Conservation (phyloP, 78 protist species). For the Ministeria vibrans region DNA sequence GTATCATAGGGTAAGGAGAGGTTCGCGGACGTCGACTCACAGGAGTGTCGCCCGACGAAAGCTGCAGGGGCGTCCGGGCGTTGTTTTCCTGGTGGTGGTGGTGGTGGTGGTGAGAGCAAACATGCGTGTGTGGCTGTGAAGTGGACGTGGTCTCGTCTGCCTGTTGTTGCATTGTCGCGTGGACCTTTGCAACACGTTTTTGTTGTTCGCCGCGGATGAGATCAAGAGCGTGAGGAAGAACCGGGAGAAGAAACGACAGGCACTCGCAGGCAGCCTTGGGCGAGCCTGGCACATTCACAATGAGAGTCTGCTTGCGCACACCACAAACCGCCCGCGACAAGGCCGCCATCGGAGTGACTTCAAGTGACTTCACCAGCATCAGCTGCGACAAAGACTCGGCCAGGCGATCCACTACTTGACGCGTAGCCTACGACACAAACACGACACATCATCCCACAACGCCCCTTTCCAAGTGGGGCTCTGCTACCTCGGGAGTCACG, state of each 20-base stretch:
- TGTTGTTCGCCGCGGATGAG: background rate
- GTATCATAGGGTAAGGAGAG: background rate
- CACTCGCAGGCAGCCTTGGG: slow-evolving; percentile 21
- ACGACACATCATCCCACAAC: no score
- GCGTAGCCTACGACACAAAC: background rate
- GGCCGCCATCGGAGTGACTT: slow-evolving; percentile 6
- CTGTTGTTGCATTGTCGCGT: background rate
- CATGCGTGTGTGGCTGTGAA: background rate
- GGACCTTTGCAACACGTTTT: background rate
- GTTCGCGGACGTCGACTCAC: background rate
- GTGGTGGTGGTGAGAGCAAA: background rate
- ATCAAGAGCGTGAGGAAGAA: slow-evolving; percentile 12
- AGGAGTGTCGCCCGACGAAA: background rate
- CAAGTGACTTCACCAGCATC: background rate
- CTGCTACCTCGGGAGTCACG: slow-evolving; percentile 33
- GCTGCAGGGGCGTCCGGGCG: background rate
- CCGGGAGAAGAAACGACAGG: background rate
- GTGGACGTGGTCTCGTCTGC: background rate
- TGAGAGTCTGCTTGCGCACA: background rate
- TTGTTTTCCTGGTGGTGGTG: background rate
- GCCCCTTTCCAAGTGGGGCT: no score
- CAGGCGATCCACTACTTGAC: background rate
- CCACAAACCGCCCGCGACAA: slow-evolving; percentile 28
- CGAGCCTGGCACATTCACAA: slow-evolving; percentile 26
- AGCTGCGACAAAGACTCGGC: slow-evolving; percentile 9